Evolutionary conservation across 108 stramenopile genomes (phyloP), one percentile per base, ranked within the genome.

Genomic region (Skeletonema tropicum): DNA sequence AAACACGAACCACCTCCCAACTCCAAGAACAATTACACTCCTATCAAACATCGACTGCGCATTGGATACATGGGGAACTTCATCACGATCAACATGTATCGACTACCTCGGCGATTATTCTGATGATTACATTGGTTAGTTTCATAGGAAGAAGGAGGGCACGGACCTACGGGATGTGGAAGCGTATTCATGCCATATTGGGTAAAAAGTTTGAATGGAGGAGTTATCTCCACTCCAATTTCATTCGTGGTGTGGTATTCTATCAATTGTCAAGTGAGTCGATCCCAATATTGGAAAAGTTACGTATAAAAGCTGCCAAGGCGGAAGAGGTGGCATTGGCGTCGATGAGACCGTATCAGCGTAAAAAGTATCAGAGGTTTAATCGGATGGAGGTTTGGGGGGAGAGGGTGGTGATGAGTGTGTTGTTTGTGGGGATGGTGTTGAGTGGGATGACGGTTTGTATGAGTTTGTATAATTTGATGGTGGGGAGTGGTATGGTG

Each of bases 271-370:
- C 42, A 15, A 60, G 33, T 46, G 67, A 3, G 5, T 14, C 38
- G 52, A 25, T 14, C 64, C 74, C 8, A 10, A n/a, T 26, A 32
- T 64, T 75, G 45, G 57, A 62, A 3, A 75, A 75, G 38, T 57
- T 82, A 58, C 14, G 31, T 31, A 46, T 15, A 0, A 75, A 75
- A 60, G 64, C 80, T 1, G 14, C 2, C 12, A 75, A 82, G 66
- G 80, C 74, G 13, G 74, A 75, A 61, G 58, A 39, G 64, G 74
- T 74, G 41, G 80, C 80, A 11, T 58, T 82, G 74, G 42, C 59
- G 26, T 58, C 68, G 19, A 75, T 82, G 74, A 66, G 65, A 21
- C 74, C 80, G n/a, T 66, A 75, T 68, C 64, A 67, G 48, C 61
- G 80, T 11, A 75, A 31, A 30, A 61, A 55, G 31, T 82, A 71